Evolutionary conservation across 257 asterid species (phyloP).

Genomic region (Fraxinus anomala): DNA sequence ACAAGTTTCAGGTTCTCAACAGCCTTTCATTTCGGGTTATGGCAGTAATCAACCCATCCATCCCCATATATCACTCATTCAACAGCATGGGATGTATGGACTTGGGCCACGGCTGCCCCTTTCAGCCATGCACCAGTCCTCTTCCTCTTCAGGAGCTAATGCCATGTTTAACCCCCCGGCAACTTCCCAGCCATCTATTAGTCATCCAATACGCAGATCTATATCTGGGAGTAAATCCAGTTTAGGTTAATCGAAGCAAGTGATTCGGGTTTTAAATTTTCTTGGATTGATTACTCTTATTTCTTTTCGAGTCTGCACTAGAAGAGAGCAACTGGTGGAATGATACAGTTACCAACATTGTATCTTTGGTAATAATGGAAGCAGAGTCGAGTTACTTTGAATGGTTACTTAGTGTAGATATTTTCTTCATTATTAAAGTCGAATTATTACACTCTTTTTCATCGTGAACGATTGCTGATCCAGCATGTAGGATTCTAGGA

Average conservation of each 20-base stretch:
- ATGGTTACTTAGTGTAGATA: slow-evolving; percentile 25
- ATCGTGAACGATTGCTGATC: slow-evolving; percentile 22
- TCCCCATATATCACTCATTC: slow-evolving; percentile 78
- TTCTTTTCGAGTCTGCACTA: slow-evolving; percentile 26
- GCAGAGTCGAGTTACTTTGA: slow-evolving; percentile 29
- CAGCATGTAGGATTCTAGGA: slow-evolving; percentile 30
- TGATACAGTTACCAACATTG: slow-evolving; percentile 12
- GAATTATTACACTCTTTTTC: slow-evolving; percentile 32
- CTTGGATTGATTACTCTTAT: slow-evolving; percentile 24
- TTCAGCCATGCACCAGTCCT: slow-evolving; percentile 71
- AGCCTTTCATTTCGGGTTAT: slow-evolving; percentile 57
- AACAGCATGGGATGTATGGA: slow-evolving; percentile 75
- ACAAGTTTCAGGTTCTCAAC: slow-evolving; percentile 60
- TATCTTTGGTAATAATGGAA: slow-evolving; percentile 16
- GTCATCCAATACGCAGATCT: slow-evolving; percentile 57
- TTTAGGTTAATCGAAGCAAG: slow-evolving; percentile 45
- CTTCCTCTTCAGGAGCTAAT: slow-evolving; percentile 49
- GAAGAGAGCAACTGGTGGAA: slow-evolving; percentile 23
- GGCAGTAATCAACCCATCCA: slow-evolving; percentile 66
- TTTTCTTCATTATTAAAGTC: slow-evolving; percentile 1
- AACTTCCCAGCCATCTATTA: slow-evolving; percentile 49
- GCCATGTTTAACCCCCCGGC: slow-evolving; percentile 53
- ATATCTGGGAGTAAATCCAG: slow-evolving; percentile 74
- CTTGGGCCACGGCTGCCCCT: slow-evolving; percentile 82
- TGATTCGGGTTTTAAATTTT: slow-evolving; percentile 26